Conservation (phyloP, 2,329 filamentous ascomycete genomes). For the Fusarium newnesense region DNA sequence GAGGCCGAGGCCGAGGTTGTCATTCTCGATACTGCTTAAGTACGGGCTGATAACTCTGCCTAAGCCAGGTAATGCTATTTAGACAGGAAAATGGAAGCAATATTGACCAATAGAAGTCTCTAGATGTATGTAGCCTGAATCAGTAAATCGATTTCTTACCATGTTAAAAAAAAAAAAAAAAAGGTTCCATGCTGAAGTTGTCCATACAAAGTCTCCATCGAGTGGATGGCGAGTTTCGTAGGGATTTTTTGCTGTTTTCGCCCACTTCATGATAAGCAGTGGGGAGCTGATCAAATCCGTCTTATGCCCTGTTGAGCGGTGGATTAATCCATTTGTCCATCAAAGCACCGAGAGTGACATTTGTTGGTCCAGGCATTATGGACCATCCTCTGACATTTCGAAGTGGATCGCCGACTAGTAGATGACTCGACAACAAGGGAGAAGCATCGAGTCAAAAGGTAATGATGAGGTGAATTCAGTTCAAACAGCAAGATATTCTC, state of each 20-base stretch:
- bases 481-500: neutral
- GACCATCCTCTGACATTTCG: neutral
- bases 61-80: neutral
- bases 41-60: neutral
- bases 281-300: neutral
- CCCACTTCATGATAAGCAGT: neutral
- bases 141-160: constrained; percentile 1
- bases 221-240: neutral
- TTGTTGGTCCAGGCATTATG: neutral
- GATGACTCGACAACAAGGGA: neutral
- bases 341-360: neutral
- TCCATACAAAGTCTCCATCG: neutral
- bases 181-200: neutral
- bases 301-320: neutral
- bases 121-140: constrained; percentile 26
- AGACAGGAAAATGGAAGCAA: neutral
- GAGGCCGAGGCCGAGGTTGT: constrained; percentile 76
- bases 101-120: neutral
- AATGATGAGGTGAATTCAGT: neutral
- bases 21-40: constrained; percentile 70
- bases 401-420: neutral
- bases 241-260: neutral
- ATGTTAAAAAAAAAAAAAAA: neutral
- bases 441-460: too few relatives aligned
- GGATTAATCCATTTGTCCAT: neutral